Evolutionary conservation across 495 filamentous ascomycete species (phyloP).

Genomic region (Penicillium steckii): DNA sequence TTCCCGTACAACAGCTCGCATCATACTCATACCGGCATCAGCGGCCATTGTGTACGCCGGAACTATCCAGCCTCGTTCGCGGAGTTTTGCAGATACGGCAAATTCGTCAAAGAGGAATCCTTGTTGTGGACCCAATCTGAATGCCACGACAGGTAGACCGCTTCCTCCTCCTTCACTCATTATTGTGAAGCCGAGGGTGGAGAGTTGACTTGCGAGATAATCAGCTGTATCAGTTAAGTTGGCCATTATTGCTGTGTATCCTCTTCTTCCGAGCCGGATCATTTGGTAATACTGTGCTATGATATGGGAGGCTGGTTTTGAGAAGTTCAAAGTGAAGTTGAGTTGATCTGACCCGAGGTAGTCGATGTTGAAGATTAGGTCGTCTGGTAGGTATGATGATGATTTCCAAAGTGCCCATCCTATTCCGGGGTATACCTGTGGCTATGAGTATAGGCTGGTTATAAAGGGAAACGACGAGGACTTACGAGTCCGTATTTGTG

Average conservation of each 20-base stretch:
- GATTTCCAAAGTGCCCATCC: constrained; percentile 88
- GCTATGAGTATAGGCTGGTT: neutral
- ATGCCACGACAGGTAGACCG: constrained; percentile 84
- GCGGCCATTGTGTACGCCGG: constrained; percentile 94
- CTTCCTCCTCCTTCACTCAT: constrained; percentile 70
- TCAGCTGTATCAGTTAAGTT: constrained; percentile 80
- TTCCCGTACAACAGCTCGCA: constrained; percentile 84
- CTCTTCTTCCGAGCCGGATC: constrained; percentile 82
- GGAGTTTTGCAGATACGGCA: constrained; percentile 72
- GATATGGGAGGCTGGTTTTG: constrained; percentile 82
- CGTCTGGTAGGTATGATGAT: constrained; percentile 75
- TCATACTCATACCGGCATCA: constrained; percentile 71
- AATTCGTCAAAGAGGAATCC: constrained; percentile 76
- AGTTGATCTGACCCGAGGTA: constrained; percentile 89
- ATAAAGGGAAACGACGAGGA: neutral
- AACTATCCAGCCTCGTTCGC: constrained; percentile 80
- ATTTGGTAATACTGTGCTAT: constrained; percentile 95
- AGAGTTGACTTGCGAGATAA: constrained; percentile 67
- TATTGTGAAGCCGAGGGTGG: constrained; percentile 73
- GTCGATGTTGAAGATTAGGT: constrained; percentile 95
- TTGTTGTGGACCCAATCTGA: constrained; percentile 58
- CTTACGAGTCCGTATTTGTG: constrained; percentile 71
- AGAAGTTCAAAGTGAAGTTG: constrained; percentile 92
- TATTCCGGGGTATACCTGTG: constrained; percentile 72
- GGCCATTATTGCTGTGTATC: constrained; percentile 81